phyloP scores from a whole-genome alignment of 192 early-diverging fungal species.

The Backusella circina region DNA sequence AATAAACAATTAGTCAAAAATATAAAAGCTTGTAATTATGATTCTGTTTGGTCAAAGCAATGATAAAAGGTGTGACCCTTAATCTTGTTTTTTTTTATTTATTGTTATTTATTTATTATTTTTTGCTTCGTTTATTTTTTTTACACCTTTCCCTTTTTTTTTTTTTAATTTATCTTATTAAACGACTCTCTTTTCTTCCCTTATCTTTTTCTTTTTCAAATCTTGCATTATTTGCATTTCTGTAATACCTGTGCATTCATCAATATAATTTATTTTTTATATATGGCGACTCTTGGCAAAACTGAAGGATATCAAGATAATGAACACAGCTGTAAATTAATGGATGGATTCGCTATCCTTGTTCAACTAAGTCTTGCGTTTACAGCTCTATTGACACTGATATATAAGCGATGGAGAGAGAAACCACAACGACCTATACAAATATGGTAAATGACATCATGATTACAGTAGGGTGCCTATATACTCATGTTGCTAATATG shows the following conservation, averaged over 20 bases:
- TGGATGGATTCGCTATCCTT: constrained; percentile 67
- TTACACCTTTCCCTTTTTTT: background rate
- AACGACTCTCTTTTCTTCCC: background rate
- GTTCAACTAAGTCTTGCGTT: constrained; percentile 64
- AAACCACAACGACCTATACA: constrained; percentile 58
- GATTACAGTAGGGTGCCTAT: background rate
- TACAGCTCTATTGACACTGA: constrained; percentile 64
- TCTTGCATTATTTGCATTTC: background rate
- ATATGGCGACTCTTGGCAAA: background rate
- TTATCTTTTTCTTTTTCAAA: background rate
- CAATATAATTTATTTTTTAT: background rate
- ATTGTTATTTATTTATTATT: background rate
- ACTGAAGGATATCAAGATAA: background rate
- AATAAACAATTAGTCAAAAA: background rate
- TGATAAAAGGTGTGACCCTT: constrained; percentile 3
- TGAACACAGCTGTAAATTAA: constrained; percentile 40
- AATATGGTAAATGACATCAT: constrained; percentile 48
- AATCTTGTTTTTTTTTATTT: background rate
- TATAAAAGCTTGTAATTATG: background rate
- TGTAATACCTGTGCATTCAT: background rate
- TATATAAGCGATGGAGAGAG: constrained; percentile 69
- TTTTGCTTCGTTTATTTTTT: background rate
- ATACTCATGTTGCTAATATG: background rate
- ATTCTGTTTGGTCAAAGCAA: background rate
- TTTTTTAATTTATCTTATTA: background rate